A percentile compares a stretch with the other conserved stretches of the same genome.
These are phyloP conservation scores for Pseudogymnoascus sp. DNA, from an alignment of 2,329 filamentous ascomycete species.

Conservation along the genomic window DNA sequence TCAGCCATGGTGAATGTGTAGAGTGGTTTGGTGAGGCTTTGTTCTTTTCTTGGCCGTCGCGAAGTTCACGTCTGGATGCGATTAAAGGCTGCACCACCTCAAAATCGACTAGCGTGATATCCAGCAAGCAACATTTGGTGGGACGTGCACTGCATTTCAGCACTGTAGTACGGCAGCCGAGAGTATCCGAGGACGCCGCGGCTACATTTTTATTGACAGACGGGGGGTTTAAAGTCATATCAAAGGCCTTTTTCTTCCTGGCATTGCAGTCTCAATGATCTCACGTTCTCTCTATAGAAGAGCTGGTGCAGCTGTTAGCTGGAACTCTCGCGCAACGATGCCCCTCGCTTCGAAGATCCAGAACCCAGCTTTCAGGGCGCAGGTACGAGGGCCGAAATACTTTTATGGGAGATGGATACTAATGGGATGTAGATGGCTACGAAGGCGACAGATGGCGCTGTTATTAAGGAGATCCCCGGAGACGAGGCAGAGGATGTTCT, in stretches of 20 bases:
- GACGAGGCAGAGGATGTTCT: slow-evolving; percentile 87
- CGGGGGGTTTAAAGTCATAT: not conserved
- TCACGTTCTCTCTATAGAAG: slow-evolving; percentile 47
- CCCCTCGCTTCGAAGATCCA: slow-evolving; percentile 72
- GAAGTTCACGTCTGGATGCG: slow-evolving; percentile 20
- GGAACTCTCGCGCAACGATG: slow-evolving; percentile 52
- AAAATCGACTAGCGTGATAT: slow-evolving; percentile 20
- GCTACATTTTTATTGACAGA: slow-evolving; percentile 6
- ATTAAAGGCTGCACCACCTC: slow-evolving; percentile 10
- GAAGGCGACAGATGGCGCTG: slow-evolving; percentile 19
- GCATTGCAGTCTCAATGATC: slow-evolving; percentile 45
- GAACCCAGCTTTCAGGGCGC: slow-evolving; percentile 50
- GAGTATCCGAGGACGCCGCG: not conserved
- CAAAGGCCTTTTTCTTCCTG: slow-evolving; percentile 8
- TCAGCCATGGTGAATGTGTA: slow-evolving; percentile 49
- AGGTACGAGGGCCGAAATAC: slow-evolving; percentile 36
- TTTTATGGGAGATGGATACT: slow-evolving; percentile 14
- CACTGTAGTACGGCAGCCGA: not conserved
- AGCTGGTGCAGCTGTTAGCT: slow-evolving; percentile 46
- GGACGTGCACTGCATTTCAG: not conserved
- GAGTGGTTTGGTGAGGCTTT: slow-evolving; percentile 21
- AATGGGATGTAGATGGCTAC: slow-evolving; percentile 37
- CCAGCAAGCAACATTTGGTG: not conserved
- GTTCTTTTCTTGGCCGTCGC: slow-evolving; percentile 18
- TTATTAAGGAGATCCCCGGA: slow-evolving; percentile 31